Percentiles rank a stretch among this genome's conserved stretches.
Evolutionary conservation across 2,329 filamentous ascomycete genomes (phyloP).

Genomic region (Didymellaceae sp.): DNA sequence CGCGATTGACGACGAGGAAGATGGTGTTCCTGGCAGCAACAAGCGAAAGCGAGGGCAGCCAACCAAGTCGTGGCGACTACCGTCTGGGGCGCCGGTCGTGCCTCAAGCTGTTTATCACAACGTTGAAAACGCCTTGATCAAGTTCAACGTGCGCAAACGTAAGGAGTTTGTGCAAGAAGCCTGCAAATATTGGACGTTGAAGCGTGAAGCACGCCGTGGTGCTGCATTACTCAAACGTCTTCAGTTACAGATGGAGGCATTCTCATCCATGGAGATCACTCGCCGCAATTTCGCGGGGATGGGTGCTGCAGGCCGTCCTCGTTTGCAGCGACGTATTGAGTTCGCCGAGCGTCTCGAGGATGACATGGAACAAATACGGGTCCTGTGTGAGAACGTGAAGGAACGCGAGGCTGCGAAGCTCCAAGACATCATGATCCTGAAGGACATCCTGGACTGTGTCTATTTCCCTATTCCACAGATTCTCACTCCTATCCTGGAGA

Average conservation of each 20-base stretch:
- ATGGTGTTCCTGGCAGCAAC: slow-evolving; percentile 60
- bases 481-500: slow-evolving; percentile 78
- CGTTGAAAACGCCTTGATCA: slow-evolving; percentile 81
- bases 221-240: slow-evolving; percentile 91
- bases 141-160: slow-evolving; percentile 83
- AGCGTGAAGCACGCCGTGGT: slow-evolving; percentile 88
- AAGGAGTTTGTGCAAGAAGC: slow-evolving; percentile 93
- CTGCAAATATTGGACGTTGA: slow-evolving; percentile 97
- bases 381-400: slow-evolving; percentile 73
- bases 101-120: slow-evolving; percentile 86
- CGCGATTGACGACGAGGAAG: slow-evolving; percentile 60
- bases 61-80: slow-evolving; percentile 84
- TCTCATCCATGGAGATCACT: slow-evolving; percentile 96
- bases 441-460: slow-evolving; percentile 81
- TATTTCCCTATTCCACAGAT: slow-evolving; percentile 88
- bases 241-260: slow-evolving; percentile 93
- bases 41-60: slow-evolving; percentile 62
- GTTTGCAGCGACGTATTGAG: slow-evolving; percentile 81
- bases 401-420: slow-evolving; percentile 80
- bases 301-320: slow-evolving; percentile 80
- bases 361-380: slow-evolving; percentile 78
- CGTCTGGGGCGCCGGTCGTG: slow-evolving; percentile 93
- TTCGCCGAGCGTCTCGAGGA: slow-evolving; percentile 79
- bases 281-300: slow-evolving; percentile 94
- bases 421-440: slow-evolving; percentile 76